Evolutionary conservation across 805 yeast species (phyloP), one percentile per base, ranked within the genome.

Genomic region (Candida peoriensis): DNA sequence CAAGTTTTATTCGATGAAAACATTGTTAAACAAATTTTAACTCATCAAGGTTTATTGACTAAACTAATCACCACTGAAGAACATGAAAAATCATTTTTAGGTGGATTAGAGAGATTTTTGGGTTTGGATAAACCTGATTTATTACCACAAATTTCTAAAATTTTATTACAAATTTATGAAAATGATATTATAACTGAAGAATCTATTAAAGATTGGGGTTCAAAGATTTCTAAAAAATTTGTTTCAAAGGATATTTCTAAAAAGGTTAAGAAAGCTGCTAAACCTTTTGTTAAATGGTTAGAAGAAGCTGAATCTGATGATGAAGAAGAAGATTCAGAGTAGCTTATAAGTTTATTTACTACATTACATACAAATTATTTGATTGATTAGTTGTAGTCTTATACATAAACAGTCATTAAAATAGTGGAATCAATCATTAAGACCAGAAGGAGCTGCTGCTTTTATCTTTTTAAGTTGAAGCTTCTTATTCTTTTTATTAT

Each of bases 221-320:
- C 90, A 34, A 88, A 78, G 63, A 89, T 85, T 32, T 83, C 95
- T 34, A 88, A 88, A 70, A 89, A 88, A 63, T 93, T 81, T 54
- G 96, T 93, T 41, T 84, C 94, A 42, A 93, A 90, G 68, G 95
- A 87, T 30, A 72, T 78, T 22, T 81, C 94, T 34, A 90, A 90
- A 69, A 90, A 85, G 73, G 95, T 89, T 33, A 84, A 96, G 64
- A 85, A 80, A 64, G 93, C 96, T 30, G 97, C 97, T 42, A 89
- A 88, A 65, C 95, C 97, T 20, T 93, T 93, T 66, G 68, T 93
- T 45, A 78, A 82, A 47, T 93, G 98, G 98, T 76, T 93, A 48
- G 81, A 87, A 57, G 89, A 84, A 61, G 97, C 98, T 41, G 96
- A 87, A 49, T 84, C 77, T 47, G 81, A 76, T 31, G 86, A 78